These are phyloP conservation scores for Ramaria rubella DNA, from an alignment of 768 basidiomycete species.

Conservation along the genomic window DNA sequence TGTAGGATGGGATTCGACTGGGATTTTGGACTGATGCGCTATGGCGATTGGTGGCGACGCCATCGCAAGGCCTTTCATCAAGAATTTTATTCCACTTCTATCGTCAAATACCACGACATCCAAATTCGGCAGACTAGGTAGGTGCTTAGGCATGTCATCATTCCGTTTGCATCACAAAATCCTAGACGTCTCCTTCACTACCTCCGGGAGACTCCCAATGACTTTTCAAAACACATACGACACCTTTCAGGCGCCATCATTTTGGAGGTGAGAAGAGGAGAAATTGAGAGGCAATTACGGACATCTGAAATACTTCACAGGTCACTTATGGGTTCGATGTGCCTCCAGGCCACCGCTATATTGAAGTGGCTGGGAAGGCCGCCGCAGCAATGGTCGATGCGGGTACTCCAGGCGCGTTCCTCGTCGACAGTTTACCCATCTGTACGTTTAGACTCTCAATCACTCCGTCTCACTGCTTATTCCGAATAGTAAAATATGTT, in stretches of 20 bases:
- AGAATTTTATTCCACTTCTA: conserved; percentile 19
- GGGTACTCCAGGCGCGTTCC: conserved; percentile 24
- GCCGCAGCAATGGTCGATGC: conserved; percentile 20
- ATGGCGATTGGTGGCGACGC: conserved; percentile 26
- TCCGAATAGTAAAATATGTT: conserved; percentile 1
- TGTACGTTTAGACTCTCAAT: conserved; percentile 15
- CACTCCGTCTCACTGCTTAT: neutral
- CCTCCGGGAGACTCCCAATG: conserved; percentile 30
- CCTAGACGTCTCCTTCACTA: conserved; percentile 18
- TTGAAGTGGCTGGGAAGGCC: conserved; percentile 29
- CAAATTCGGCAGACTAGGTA: neutral
- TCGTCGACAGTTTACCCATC: conserved; percentile 27
- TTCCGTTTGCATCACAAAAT: too few species aligned
- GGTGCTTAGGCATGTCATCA: neutral
- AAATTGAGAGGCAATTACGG: neutral
- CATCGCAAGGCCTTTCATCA: conserved; percentile 26
- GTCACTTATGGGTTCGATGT: conserved; percentile 37
- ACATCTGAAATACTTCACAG: neutral
- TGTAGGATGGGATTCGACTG: conserved; percentile 27
- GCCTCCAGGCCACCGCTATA: conserved; percentile 29
- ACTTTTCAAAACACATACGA: conserved; percentile 31
- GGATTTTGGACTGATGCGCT: conserved; percentile 23
- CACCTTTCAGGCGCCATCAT: conserved; percentile 30
- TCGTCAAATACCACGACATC: neutral
- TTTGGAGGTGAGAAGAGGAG: conserved; percentile 24